phyloP scores from a whole-genome alignment of 257 asterid genomes.

The Paraleonurus japonicus region DNA sequence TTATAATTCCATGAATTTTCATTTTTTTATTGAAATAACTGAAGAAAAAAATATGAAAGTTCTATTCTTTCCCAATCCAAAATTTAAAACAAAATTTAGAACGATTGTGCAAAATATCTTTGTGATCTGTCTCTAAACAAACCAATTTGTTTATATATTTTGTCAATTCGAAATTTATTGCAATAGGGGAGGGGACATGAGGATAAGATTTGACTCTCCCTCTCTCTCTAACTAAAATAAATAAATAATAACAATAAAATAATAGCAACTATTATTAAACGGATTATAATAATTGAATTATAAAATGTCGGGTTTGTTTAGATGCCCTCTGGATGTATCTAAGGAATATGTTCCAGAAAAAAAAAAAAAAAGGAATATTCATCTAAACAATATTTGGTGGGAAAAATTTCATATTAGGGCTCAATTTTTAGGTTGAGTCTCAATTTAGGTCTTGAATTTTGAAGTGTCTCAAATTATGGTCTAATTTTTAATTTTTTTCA shows the following conservation, averaged over 20 bases:
- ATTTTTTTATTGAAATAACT: no score
- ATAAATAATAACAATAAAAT: background rate
- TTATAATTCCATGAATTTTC: background rate
- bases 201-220: background rate
- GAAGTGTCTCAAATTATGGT: no score
- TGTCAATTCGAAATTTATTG: background rate
- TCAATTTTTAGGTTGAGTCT: no score
- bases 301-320: background rate
- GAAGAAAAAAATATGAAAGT: no score
- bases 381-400: background rate
- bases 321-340: background rate
- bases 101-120: background rate
- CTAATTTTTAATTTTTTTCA: no score
- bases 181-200: background rate
- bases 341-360: background rate
- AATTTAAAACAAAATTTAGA: background rate
- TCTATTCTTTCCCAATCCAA: background rate
- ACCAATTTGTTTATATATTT: background rate
- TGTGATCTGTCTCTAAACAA: no score
- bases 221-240: background rate
- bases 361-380: background rate
- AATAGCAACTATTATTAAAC: background rate
- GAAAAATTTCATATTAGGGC: no score
- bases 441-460: no score
- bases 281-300: background rate